Conservation (phyloP, 2,329 filamentous ascomycete species). For the Kalmusia sp. region DNA sequence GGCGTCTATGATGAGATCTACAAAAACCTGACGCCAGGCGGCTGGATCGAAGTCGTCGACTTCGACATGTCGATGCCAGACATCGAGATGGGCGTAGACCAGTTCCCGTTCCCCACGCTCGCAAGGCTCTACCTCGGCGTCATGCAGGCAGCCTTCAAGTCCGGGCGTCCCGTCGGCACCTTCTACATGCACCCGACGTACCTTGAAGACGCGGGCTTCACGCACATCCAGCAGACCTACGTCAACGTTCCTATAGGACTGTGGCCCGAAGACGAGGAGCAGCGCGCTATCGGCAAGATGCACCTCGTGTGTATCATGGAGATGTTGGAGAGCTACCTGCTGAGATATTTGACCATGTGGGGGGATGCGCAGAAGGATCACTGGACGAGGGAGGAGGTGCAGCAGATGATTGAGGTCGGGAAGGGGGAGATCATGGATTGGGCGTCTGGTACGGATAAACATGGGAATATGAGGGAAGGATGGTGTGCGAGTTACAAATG, state of each 20-base stretch:
- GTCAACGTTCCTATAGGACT: constrained; percentile 45
- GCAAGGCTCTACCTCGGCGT: constrained; percentile 35
- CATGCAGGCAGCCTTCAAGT: constrained; percentile 48
- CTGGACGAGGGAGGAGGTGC: constrained; percentile 39
- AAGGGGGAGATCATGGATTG: constrained; percentile 38
- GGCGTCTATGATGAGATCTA: constrained; percentile 55
- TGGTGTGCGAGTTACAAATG: constrained; percentile 47
- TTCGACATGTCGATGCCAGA: constrained; percentile 35
- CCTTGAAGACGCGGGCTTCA: constrained; percentile 54
- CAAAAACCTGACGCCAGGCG: constrained; percentile 53
- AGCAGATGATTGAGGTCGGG: constrained; percentile 25
- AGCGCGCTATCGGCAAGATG: constrained; percentile 42
- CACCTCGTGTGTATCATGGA: constrained; percentile 44
- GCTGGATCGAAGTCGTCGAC: constrained; percentile 57
- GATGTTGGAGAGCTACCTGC: constrained; percentile 34
- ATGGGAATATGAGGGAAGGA: constrained; percentile 33
- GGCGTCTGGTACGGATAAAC: constrained; percentile 26
- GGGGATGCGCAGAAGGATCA: constrained; percentile 31
- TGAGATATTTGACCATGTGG: constrained; percentile 37
- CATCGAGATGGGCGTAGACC: constrained; percentile 15
- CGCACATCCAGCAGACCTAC: constrained; percentile 49
- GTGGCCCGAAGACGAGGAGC: constrained; percentile 40
- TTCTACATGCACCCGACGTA: constrained; percentile 51
- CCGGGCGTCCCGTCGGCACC: constrained; percentile 50
- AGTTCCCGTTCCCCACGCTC: constrained; percentile 33